A percentile compares a stretch with the other conserved stretches of the same genome.
Conservation (phyloP, 148 eudicot species). For the Rhododendron kiyosumense region DNA sequence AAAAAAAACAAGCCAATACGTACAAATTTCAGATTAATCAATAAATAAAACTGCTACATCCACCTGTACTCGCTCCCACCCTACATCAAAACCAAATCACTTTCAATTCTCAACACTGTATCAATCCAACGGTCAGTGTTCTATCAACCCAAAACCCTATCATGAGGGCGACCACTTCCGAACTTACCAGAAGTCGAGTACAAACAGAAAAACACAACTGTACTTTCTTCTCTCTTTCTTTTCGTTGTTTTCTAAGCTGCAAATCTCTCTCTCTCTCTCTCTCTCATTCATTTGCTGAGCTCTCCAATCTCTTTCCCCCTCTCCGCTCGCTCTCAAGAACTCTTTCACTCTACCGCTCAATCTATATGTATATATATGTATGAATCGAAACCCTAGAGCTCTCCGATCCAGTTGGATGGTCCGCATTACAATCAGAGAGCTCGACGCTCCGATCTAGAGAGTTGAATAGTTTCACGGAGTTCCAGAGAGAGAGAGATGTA, state of each 20-base stretch:
- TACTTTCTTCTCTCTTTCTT: slow-evolving; percentile 5
- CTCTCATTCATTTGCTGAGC: slow-evolving; percentile 11
- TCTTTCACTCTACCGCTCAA: slow-evolving; percentile 3
- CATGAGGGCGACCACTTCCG: slow-evolving; percentile 1
- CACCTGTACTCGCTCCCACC: not conserved
- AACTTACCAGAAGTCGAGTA: not conserved
- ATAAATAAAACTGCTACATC: not conserved
- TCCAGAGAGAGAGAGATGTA: slow-evolving; percentile 31
- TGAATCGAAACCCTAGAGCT: slow-evolving; percentile 7
- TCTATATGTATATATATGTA: not conserved
- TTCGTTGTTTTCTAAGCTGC: slow-evolving; percentile 23
- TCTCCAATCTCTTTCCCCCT: not conserved
- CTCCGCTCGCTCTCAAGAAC: not conserved
- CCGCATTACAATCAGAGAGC: slow-evolving; percentile 15
- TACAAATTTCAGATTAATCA: too few relatives aligned
- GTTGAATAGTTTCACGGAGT: not conserved
- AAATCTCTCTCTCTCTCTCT: not conserved
- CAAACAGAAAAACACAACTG: slow-evolving; percentile 5
- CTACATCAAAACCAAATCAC: not conserved
- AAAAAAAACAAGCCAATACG: too few relatives aligned
- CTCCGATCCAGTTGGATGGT: slow-evolving; percentile 14
- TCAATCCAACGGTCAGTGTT: not conserved
- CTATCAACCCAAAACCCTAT: not conserved
- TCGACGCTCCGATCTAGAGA: slow-evolving; percentile 11
- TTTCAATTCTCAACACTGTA: not conserved